These are phyloP conservation scores for Cordyceps militaris DNA, from an alignment of 2,329 filamentous ascomycete species.

Conservation along the genomic window DNA sequence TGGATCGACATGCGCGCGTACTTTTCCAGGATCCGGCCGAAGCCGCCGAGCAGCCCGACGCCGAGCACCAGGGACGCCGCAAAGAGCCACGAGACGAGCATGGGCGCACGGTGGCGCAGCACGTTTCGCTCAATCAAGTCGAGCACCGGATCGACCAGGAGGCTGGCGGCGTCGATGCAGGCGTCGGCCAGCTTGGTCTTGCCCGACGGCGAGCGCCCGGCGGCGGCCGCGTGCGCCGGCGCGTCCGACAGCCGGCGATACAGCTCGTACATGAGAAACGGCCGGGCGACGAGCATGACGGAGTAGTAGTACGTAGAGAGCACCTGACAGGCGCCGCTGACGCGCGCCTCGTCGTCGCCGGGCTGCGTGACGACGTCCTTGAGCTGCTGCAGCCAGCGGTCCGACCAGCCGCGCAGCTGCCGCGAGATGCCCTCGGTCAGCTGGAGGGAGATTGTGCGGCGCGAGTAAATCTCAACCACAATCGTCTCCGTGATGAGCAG, in stretches of 20 bases:
- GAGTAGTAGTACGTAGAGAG: conserved; percentile 49
- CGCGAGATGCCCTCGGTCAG: conserved; percentile 47
- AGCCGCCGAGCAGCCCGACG: conserved; percentile 43
- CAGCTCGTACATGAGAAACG: conserved; percentile 50
- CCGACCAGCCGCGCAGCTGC: conserved; percentile 45
- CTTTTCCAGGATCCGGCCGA: conserved; percentile 45
- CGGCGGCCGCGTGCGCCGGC: conserved; percentile 11
- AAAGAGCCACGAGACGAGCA: conserved; percentile 49
- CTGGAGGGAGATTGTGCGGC: conserved; percentile 45
- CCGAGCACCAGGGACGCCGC: conserved; percentile 46
- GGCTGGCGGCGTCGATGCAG: conserved; percentile 46
- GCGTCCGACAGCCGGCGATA: conserved; percentile 37
- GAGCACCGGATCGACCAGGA: conserved; percentile 44
- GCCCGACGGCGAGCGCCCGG: conserved; percentile 27
- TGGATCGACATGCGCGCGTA: conserved; percentile 41
- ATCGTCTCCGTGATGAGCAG: conserved; percentile 44
- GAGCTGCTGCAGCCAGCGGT: conserved; percentile 39
- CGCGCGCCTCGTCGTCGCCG: conserved; percentile 22
- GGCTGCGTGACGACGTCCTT: conserved; percentile 30
- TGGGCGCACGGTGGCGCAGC: conserved; percentile 39
- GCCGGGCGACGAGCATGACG: conserved; percentile 49
- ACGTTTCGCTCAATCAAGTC: conserved; percentile 36
- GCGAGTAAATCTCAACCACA: conserved; percentile 45
- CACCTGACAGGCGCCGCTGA: conserved; percentile 43
- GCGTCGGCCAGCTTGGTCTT: conserved; percentile 47